Conservation (phyloP, 768 basidiomycete species). For the Suillus americanus region DNA sequence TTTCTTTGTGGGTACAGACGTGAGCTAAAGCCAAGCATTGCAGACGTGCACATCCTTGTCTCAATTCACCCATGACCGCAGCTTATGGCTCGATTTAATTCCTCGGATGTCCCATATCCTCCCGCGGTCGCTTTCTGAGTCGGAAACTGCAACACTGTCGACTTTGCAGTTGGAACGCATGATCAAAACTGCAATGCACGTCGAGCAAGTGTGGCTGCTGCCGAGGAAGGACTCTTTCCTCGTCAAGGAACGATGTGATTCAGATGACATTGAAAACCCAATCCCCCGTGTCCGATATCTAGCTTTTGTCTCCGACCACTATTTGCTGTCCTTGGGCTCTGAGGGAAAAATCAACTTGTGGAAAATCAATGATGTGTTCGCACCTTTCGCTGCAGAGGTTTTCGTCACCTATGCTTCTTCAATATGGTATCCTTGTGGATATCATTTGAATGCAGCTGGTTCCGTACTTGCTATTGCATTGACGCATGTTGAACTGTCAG, state of each 20-base stretch:
- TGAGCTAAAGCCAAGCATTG: background rate
- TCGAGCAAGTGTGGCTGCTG: slow-evolving; percentile 19
- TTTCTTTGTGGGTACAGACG: background rate
- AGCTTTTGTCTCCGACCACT: slow-evolving; percentile 19
- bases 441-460: background rate
- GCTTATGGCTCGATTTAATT: slow-evolving; percentile 21
- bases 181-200: slow-evolving; percentile 12
- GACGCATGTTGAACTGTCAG: slow-evolving; percentile 14
- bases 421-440: slow-evolving; percentile 3
- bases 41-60: slow-evolving; percentile 26
- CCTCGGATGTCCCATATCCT: slow-evolving; percentile 12
- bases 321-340: slow-evolving; percentile 19
- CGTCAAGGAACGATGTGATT: background rate
- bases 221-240: slow-evolving; percentile 6
- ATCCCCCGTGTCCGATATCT: slow-evolving; percentile 3
- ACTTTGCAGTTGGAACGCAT: slow-evolving; percentile 13
- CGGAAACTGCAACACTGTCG: slow-evolving; percentile 15
- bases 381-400: background rate
- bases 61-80: slow-evolving; percentile 15
- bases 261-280: background rate
- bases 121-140: slow-evolving; percentile 14
- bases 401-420: slow-evolving; percentile 1
- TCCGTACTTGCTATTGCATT: slow-evolving; percentile 20
- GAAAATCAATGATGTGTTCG: slow-evolving; percentile 8
- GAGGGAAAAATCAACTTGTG: slow-evolving; percentile 16